A percentile compares a stretch with the other conserved stretches of the same genome.
phyloP scores from a whole-genome alignment of 371 early-diverging fungal genomes.

The Capniomyces stellatus region DNA sequence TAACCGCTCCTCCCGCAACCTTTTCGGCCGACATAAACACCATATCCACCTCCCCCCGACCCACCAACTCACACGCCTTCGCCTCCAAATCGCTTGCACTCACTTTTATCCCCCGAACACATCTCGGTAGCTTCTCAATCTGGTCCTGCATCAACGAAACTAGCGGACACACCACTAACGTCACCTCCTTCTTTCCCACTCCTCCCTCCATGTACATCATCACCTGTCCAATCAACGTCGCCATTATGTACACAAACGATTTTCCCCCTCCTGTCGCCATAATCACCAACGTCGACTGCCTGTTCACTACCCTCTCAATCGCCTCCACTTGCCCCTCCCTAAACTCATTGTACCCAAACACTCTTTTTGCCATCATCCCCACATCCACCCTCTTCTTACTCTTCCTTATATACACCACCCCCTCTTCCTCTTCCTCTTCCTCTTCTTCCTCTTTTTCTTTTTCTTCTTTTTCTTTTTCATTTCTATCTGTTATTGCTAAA shows the following conservation, averaged over 20 bases:
- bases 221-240: conserved; percentile 34
- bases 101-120: conserved; percentile 37
- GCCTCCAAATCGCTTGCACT: conserved; percentile 8
- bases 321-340: conserved; percentile 29
- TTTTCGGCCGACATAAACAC: conserved; percentile 48
- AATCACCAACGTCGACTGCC: conserved; percentile 30
- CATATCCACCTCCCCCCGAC: conserved; percentile 27
- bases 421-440: no score
- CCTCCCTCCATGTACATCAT: no score
- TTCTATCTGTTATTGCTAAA: no score
- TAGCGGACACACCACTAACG: conserved; percentile 61
- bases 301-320: conserved; percentile 27
- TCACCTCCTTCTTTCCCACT: conserved; percentile 23
- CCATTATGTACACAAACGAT: conserved; percentile 60
- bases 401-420: no score
- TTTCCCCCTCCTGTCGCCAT: conserved; percentile 56
- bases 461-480: no score
- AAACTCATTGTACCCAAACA: conserved; percentile 26
- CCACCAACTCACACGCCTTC: conserved; percentile 12
- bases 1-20: conserved; percentile 29
- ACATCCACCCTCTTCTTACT: no score
- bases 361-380: no score
- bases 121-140: conserved; percentile 39
- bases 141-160: conserved; percentile 71
- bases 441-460: no score